phyloP scores from a whole-genome alignment of 495 filamentous ascomycete species.

The Neurospora sp. region DNA sequence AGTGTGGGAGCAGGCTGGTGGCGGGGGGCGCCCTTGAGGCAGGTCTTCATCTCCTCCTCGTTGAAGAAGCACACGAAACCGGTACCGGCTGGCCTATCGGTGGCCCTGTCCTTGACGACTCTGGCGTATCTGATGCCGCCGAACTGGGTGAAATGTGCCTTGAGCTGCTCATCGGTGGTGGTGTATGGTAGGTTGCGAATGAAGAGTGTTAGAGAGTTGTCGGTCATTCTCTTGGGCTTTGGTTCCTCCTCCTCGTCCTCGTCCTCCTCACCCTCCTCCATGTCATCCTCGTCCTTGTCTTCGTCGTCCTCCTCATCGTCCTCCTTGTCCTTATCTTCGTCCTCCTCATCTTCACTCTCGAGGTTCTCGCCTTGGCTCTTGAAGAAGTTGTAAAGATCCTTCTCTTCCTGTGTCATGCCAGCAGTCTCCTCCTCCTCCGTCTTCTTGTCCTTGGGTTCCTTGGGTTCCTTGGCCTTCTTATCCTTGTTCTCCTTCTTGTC shows the following conservation, averaged over 20 bases:
- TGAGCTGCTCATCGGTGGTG: constrained; percentile 64
- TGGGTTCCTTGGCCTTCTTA: constrained; percentile 54
- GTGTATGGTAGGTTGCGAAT: constrained; percentile 91
- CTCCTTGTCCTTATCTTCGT: constrained; percentile 28
- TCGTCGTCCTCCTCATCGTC: constrained; percentile 41
- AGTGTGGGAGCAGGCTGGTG: constrained; percentile 31
- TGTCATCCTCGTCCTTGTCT: constrained; percentile 24
- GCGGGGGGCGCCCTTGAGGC: constrained; percentile 62
- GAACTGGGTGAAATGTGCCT: constrained; percentile 75
- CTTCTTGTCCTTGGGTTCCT: constrained; percentile 33
- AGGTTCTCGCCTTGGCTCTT: constrained; percentile 26
- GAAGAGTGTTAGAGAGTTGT: constrained; percentile 70
- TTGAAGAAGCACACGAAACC: constrained; percentile 92
- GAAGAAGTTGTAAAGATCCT: constrained; percentile 20
- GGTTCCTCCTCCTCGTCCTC: constrained; percentile 29
- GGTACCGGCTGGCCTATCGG: constrained; percentile 78
- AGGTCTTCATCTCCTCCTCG: constrained; percentile 56
- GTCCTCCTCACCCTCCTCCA: constrained; percentile 34
- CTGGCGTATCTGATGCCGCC: constrained; percentile 79
- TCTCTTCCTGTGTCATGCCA: constrained; percentile 31
- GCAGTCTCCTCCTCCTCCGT: constrained; percentile 30
- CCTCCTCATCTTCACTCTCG: constrained; percentile 41
- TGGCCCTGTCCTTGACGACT: constrained; percentile 74
- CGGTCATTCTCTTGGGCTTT: constrained; percentile 29
- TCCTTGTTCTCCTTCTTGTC: constrained; percentile 25